Base-by-base conservation (phyloP, 805 yeast species). In the Kuraishia cidri region DNA sequence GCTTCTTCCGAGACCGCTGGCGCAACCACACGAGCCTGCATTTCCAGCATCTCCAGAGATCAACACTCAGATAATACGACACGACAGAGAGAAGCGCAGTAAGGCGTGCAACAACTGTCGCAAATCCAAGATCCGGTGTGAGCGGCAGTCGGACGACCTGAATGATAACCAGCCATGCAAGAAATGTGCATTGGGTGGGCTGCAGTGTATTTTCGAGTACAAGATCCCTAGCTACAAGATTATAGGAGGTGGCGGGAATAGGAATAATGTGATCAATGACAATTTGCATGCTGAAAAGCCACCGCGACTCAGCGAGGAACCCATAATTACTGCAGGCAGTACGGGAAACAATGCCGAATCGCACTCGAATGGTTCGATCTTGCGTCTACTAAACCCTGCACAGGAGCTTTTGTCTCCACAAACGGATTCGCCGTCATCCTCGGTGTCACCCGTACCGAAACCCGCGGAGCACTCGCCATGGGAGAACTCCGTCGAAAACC, bases 101-200 rank as follows among this genome's bases (percentile, higher is more conserved):
- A 75, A 71, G 45, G 85, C 86, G 3, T 79, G 87, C 49, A 61
- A 72, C 16, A 62, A 64, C 43, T 79, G 87, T 48, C 66, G 81
- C 35, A 62, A 62, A 45, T 62, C 79, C 15, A 79, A 79, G 51
- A 76, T 78, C 18, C 75, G 67, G 49, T 79, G 87, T 43, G 64
- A 64, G 24, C 74, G 74, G 44, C 43, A 57, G 5, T 59, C 56
- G 2, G 41, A 51, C 2, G 52, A 25, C n/a, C 26, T 18, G 11
- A 25, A 24, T 18, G 48, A 44, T 40, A 54, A 48, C 33, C 44
- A 69, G 33, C 77, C 79, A 2, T 79, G 87, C 48, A 69, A 66
- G 39, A 48, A 83, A 36, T 79, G 87, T 47, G 41, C 59, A 11
- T 62, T 65, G 24, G 63, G 58, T 13, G 71, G 71, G 12, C 59